Evolutionary conservation across 169 alveolate species (phyloP).

Genomic region (Plasmodium yoelii): DNA sequence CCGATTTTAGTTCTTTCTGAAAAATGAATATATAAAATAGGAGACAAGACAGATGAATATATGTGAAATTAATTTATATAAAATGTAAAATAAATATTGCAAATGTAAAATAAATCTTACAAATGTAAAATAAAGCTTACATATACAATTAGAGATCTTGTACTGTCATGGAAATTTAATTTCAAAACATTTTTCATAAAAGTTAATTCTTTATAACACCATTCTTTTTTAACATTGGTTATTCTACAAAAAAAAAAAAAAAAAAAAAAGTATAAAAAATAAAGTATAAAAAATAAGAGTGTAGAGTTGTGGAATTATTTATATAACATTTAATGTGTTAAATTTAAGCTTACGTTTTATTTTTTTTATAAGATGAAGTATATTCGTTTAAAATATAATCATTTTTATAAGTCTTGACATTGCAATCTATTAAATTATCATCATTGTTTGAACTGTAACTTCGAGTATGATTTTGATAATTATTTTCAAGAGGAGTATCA

Average conservation of each 20-base stretch:
- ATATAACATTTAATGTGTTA: not conserved
- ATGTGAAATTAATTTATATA: not conserved
- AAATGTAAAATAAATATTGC: not conserved
- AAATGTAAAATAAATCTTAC: too few relatives aligned
- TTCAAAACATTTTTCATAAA: conserved; percentile 65
- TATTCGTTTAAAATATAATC: conserved; percentile 39
- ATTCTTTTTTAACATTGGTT: conserved; percentile 68
- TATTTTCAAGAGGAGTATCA: conserved; percentile 16
- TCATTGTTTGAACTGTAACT: conserved; percentile 69
- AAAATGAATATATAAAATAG: not conserved
- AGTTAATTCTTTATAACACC: conserved; percentile 69
- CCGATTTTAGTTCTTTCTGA: conserved; percentile 58
- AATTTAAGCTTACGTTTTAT: conserved; percentile 26
- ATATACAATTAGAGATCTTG: conserved; percentile 64
- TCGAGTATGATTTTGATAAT: conserved; percentile 6
- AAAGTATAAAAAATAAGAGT: not conserved
- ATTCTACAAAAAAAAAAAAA: conserved; percentile 39
- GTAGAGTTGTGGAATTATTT: not conserved
- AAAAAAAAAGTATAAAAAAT: too few relatives aligned
- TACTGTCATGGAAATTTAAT: conserved; percentile 60
- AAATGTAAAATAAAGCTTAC: conserved; percentile 17
- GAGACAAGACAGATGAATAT: too few relatives aligned
- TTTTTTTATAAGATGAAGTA: conserved; percentile 56
- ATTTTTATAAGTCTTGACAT: conserved; percentile 31
- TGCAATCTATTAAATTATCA: conserved; percentile 18